Evolutionary conservation across 345 rosid genomes (phyloP).

Genomic region (Dipteronia sinensis): DNA sequence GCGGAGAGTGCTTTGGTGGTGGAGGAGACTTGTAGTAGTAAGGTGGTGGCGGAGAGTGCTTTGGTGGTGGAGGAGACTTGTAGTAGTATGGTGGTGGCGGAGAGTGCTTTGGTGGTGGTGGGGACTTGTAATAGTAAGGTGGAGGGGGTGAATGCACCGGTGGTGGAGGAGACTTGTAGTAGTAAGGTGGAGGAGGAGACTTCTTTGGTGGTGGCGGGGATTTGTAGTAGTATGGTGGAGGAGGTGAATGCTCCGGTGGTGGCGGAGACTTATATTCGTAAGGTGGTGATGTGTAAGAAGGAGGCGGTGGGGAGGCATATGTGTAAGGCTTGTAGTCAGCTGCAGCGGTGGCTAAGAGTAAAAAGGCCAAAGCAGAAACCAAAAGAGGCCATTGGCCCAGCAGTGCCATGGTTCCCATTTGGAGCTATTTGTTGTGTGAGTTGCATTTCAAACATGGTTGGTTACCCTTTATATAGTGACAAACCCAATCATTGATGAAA

Average conservation of each 20-base stretch:
- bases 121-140: background rate
- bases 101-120: background rate
- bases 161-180: too few relatives aligned
- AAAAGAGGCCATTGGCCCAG: slow-evolving; percentile 32
- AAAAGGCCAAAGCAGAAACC: slow-evolving; percentile 34
- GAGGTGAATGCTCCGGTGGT: too few relatives aligned
- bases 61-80: background rate
- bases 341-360: slow-evolving; percentile 30
- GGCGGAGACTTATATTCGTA: too few relatives aligned
- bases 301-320: slow-evolving; percentile 6
- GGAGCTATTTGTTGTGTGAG: background rate
- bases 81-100: background rate
- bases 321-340: slow-evolving; percentile 32
- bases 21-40: background rate
- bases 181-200: too few relatives aligned
- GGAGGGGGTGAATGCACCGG: background rate
- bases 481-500: slow-evolving; percentile 11
- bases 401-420: slow-evolving; percentile 30
- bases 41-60: background rate
- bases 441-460: background rate
- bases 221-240: too few relatives aligned
- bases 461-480: slow-evolving; percentile 30
- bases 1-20: background rate
- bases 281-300: too few relatives aligned
- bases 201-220: background rate